Evolutionary conservation across 2,329 filamentous ascomycete species (phyloP), one percentile per base, ranked within the genome.

Genomic region (Penicillium sp.): DNA sequence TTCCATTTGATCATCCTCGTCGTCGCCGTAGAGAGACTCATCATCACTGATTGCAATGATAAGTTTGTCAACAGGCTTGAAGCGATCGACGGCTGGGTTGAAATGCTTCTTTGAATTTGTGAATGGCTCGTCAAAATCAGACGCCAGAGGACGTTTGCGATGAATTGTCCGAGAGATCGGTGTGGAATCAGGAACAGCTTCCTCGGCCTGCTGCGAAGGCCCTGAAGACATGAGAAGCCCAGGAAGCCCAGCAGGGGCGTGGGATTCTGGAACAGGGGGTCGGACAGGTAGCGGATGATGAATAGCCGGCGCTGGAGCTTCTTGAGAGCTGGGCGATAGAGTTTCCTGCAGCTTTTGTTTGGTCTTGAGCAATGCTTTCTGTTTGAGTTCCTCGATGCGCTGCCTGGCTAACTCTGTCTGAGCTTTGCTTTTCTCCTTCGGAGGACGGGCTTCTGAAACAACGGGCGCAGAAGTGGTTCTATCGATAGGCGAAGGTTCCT

Each of bases 21-120:
- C 66, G 48, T 72, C 67, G 4, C 63, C 68, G 45, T 73, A 71
- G 8, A 70, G 51, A 8, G 69, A 77, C 54, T 88, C 85, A 59
- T 87, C 84, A 27, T 96, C 92, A 67, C 90, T 96, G 38, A 95
- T 87, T 60, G 95, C 85, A 61, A 96, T 96, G 38, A 96, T 83
- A 48, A 96, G 82, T 3, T 82, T 82, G 46, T 85, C 80, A 22
- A 87, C 80, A 48, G 81, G 76, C 22, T 56, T 50, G 4, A 31
- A 42, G n/a, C 50, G 47, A 22, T 45, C 58, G 3, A 48, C 78
- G 44, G 77, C 79, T 42, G 86, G 83, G 11, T 82, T 83, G 63
- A 87, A 86, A 4, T 84, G 82, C 45, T 87, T 84, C 62, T 89
- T 89, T 14, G 72, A 64, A 11, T 75, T 66, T 34, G 63, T 63